Percentiles rank a stretch among this genome's conserved stretches.
These are phyloP conservation scores for Puccinia polysora DNA, from an alignment of 1,284 basidiomycete genomes.

Conservation along the genomic window DNA sequence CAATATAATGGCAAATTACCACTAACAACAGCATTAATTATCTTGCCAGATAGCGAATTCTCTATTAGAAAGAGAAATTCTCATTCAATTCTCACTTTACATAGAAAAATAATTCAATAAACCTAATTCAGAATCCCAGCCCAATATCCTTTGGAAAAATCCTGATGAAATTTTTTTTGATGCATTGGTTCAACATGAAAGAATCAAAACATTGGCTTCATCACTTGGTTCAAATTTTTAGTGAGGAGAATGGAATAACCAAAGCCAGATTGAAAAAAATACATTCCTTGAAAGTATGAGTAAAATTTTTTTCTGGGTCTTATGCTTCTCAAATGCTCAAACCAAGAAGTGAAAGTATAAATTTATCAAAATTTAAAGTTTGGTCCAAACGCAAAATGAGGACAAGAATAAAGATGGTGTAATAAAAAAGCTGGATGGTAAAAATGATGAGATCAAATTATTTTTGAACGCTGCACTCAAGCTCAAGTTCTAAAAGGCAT, in stretches of 20 bases:
- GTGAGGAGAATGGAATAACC: constrained; percentile 27
- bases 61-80: too few relatives aligned
- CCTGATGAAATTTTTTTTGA: too few relatives aligned
- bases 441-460: not conserved
- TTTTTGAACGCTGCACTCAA: not conserved
- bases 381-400: not conserved
- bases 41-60: too few relatives aligned
- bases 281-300: not conserved
- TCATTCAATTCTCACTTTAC: too few relatives aligned
- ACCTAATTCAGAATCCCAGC: too few relatives aligned
- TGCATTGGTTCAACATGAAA: too few relatives aligned
- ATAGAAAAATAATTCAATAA: too few relatives aligned
- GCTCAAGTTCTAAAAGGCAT: not conserved
- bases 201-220: constrained; percentile 25
- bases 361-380: not conserved
- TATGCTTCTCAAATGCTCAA: too few relatives aligned
- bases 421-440: not conserved
- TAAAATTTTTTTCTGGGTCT: not conserved
- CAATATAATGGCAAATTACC: too few relatives aligned
- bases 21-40: not conserved
- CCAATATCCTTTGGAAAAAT: too few relatives aligned
- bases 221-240: constrained; percentile 24
- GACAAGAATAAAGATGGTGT: not conserved
- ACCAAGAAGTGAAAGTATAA: not conserved
- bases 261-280: not conserved